These are phyloP conservation scores for Mantamonas sphyraenae DNA, from an alignment of 78 protist genomes.

Conservation along the genomic window DNA sequence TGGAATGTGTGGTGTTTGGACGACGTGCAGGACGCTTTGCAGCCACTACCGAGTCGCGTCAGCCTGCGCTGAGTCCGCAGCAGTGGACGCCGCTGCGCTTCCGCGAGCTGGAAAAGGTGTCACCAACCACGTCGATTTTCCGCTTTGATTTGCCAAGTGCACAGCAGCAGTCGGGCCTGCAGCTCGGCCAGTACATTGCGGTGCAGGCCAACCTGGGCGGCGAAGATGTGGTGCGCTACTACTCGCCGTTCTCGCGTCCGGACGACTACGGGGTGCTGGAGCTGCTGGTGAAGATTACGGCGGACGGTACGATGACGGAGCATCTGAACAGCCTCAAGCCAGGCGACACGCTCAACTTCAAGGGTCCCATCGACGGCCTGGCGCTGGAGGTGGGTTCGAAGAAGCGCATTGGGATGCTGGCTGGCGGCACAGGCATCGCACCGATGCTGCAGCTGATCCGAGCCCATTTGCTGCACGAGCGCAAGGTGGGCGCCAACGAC, in stretches of 20 bases:
- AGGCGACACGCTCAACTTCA: constrained; percentile 1
- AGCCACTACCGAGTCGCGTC: constrained; percentile 4
- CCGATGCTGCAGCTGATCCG: constrained; percentile 33
- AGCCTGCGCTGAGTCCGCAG: not conserved
- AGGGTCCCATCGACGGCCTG: not conserved
- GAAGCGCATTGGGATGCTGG: constrained; percentile 14
- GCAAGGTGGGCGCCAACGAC: not conserved
- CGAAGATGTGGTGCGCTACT: constrained; percentile 10
- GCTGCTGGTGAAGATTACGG: not conserved
- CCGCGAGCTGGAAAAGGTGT: not conserved
- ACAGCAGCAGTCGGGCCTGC: not conserved
- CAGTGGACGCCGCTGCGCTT: not conserved
- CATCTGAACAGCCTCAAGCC: not conserved
- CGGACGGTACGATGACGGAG: not conserved
- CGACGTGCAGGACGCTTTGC: constrained; percentile 28
- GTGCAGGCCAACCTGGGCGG: not conserved
- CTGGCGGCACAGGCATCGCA: constrained; percentile 41
- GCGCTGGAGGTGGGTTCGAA: not conserved
- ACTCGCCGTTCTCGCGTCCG: constrained; percentile 18
- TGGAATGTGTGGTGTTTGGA: constrained; percentile 79
- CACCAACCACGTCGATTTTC: constrained; percentile 5
- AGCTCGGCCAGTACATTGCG: constrained; percentile 12
- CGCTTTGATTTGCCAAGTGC: not conserved
- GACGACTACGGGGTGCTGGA: constrained; percentile 1
- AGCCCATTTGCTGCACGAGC: not conserved